phyloP scores from a whole-genome alignment of 2,329 filamentous ascomycete species.

The Pestalotiopsis sp. region DNA sequence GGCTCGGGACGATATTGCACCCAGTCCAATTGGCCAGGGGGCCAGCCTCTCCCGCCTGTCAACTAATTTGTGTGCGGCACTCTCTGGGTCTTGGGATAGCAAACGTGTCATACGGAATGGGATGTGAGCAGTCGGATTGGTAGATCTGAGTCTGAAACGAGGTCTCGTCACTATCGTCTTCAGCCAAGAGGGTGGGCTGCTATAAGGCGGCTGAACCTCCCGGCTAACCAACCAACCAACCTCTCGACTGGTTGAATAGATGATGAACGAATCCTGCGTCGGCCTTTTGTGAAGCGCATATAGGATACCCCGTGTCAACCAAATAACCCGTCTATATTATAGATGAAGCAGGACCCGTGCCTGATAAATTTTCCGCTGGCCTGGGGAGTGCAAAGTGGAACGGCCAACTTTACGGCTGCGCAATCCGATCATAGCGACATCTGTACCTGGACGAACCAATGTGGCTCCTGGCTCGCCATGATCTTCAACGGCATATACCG shows the following conservation, averaged over 20 bases:
- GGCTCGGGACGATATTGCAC: constrained; percentile 6
- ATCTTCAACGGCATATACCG: not conserved
- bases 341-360: not conserved
- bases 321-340: not conserved
- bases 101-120: not conserved
- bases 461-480: not conserved
- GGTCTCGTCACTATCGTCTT: not conserved
- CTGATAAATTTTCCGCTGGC: not conserved
- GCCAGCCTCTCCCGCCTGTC: not conserved
- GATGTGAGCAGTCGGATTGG: not conserved
- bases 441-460: not conserved
- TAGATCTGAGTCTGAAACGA: not conserved
- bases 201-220: constrained; percentile 7
- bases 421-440: not conserved
- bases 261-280: not conserved
- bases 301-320: not conserved
- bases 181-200: constrained; percentile 1
- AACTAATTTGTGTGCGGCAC: constrained; percentile 2
- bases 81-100: not conserved
- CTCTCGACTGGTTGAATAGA: not conserved
- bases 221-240: not conserved
- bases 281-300: not conserved
- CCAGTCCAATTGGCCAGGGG: constrained; percentile 7
- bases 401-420: not conserved
- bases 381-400: not conserved